Evolutionary conservation across 495 filamentous ascomycete species (phyloP).

Genomic region (Paragyromitra xinjiangensis): DNA sequence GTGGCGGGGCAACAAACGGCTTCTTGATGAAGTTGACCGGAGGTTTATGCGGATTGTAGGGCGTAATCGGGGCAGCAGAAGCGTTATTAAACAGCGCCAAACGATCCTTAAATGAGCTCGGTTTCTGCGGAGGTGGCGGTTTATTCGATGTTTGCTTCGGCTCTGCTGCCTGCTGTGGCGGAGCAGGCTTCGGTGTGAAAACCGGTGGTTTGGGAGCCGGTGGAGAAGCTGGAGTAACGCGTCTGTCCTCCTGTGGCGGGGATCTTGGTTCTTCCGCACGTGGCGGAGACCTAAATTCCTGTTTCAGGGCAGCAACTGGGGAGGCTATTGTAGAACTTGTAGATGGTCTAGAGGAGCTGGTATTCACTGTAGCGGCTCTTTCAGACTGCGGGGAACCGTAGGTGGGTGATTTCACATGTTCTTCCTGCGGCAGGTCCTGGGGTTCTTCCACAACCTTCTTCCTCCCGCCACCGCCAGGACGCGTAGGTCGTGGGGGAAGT

Average conservation of each 20-base stretch:
- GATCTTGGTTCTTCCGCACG: slow-evolving; percentile 29
- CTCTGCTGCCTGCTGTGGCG: slow-evolving; percentile 46
- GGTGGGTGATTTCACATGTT: slow-evolving; percentile 50
- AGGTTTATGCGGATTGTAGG: slow-evolving; percentile 78
- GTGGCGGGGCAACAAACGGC: slow-evolving; percentile 96
- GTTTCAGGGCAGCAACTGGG: slow-evolving; percentile 30
- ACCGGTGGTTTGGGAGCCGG: slow-evolving; percentile 60
- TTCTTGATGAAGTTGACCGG: slow-evolving; percentile 87
- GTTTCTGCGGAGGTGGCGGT: slow-evolving; percentile 79
- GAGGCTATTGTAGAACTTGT: slow-evolving; percentile 40
- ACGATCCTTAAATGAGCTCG: slow-evolving; percentile 89
- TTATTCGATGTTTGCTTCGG: slow-evolving; percentile 58
- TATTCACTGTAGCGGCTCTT: slow-evolving; percentile 20
- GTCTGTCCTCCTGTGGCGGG: slow-evolving; percentile 24
- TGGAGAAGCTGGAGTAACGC: slow-evolving; percentile 58
- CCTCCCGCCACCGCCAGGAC: slow-evolving; percentile 71
- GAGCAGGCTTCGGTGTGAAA: slow-evolving; percentile 52
- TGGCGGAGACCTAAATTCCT: slow-evolving; percentile 44
- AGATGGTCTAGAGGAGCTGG: slow-evolving; percentile 25
- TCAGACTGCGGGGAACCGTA: slow-evolving; percentile 32
- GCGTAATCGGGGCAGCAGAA: slow-evolving; percentile 81
- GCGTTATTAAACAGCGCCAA: slow-evolving; percentile 97
- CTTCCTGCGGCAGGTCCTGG: slow-evolving; percentile 59
- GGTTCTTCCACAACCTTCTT: slow-evolving; percentile 66
- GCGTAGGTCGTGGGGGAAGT: slow-evolving; percentile 82